phyloP scores from a whole-genome alignment of 768 basidiomycete genomes.

The Sarcomyxa edulis region DNA sequence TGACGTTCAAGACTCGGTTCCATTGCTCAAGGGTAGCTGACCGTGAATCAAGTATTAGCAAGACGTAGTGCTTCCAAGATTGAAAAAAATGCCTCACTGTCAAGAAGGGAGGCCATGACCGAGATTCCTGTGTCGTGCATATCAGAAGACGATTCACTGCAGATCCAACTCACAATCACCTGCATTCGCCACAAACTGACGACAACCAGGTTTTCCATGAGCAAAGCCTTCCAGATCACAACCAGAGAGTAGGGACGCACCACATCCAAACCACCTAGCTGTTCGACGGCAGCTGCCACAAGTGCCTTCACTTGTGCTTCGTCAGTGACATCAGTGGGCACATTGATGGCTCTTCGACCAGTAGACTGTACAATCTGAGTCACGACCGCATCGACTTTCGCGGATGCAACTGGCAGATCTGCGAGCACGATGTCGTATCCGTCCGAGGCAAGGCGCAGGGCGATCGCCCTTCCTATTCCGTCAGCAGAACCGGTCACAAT shows the following conservation, averaged over 20 bases:
- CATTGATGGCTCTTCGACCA: slow-evolving; percentile 16
- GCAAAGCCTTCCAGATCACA: background rate
- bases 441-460: slow-evolving; percentile 30
- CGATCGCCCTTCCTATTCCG: slow-evolving; percentile 35
- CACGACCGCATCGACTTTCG: too few relatives aligned
- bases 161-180: slow-evolving; percentile 20
- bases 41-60: slow-evolving; percentile 1
- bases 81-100: slow-evolving; percentile 12
- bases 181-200: slow-evolving; percentile 42
- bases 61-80: too few relatives aligned
- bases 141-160: background rate
- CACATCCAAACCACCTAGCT: slow-evolving; percentile 42
- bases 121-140: too few relatives aligned
- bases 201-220: background rate
- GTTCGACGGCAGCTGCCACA: slow-evolving; percentile 22
- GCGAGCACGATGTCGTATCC: slow-evolving; percentile 32
- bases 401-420: slow-evolving; percentile 21
- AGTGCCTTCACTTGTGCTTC: slow-evolving; percentile 38
- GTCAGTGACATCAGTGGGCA: slow-evolving; percentile 31
- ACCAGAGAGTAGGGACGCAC: slow-evolving; percentile 21
- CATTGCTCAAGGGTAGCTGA: slow-evolving; percentile 13
- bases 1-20: slow-evolving; percentile 20
- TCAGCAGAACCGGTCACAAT: slow-evolving; percentile 33
- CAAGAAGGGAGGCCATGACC: too few relatives aligned
- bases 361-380: too few relatives aligned